Evolutionary conservation across 2,329 filamentous ascomycete genomes (phyloP).

Genomic region (Penicillium italicum): DNA sequence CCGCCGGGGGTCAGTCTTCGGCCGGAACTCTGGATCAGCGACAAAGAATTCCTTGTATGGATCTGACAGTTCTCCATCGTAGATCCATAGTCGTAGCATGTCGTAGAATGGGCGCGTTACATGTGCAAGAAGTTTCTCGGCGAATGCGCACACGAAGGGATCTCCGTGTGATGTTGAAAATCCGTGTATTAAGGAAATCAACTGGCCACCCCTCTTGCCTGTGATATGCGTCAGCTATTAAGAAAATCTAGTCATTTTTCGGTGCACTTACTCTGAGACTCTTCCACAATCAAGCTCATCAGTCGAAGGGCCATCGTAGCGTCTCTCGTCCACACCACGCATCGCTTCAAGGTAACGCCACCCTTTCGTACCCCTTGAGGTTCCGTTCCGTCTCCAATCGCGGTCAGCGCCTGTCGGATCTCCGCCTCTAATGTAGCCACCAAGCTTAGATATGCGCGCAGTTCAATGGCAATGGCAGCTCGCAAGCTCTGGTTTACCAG

Average conservation of each 20-base stretch:
- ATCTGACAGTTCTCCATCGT: conserved; percentile 95
- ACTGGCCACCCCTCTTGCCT: conserved; percentile 76
- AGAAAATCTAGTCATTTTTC: neutral
- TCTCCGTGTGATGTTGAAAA: conserved; percentile 94
- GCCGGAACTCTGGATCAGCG: conserved; percentile 65
- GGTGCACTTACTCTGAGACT: conserved; percentile 64
- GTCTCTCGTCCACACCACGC: conserved; percentile 95
- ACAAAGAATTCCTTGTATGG: conserved; percentile 96
- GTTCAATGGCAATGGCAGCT: conserved; percentile 77
- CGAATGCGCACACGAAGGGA: conserved; percentile 88
- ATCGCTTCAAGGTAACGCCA: conserved; percentile 90
- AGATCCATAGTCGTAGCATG: conserved; percentile 94
- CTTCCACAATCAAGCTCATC: conserved; percentile 91
- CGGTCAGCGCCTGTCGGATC: conserved; percentile 75
- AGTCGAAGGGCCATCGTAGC: conserved; percentile 91
- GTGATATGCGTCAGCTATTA: conserved; percentile 9
- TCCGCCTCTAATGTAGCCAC: conserved; percentile 91
- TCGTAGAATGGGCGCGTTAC: conserved; percentile 95
- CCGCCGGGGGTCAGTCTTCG: conserved; percentile 48
- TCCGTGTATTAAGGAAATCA: conserved; percentile 88
- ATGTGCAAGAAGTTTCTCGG: conserved; percentile 78
- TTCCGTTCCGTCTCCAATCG: conserved; percentile 57
- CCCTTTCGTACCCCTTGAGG: conserved; percentile 73
- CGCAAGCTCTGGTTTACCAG: conserved; percentile 89
- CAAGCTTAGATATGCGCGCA: conserved; percentile 83